These are phyloP conservation scores for Elaeis oleifera DNA, from an alignment of 202 grass and related monocot species.

Conservation along the genomic window DNA sequence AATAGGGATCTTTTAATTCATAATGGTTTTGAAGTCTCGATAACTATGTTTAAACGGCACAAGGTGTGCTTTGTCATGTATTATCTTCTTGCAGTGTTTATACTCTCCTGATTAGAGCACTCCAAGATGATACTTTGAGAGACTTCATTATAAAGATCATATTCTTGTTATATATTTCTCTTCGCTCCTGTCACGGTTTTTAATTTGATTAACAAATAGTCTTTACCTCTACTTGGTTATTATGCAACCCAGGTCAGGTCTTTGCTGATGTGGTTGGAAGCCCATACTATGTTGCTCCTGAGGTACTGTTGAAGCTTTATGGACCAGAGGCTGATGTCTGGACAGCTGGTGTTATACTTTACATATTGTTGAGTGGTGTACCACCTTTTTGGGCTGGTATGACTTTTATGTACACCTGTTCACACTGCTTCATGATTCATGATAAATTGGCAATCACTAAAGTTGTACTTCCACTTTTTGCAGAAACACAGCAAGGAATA, in stretches of 20 bases:
- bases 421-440: neutral
- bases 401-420: neutral
- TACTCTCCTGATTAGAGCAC: too few species aligned
- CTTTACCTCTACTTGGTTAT: too few species aligned
- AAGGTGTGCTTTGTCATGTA: too few species aligned
- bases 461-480: conserved; percentile 13
- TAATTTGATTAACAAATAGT: too few species aligned
- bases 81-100: too few species aligned
- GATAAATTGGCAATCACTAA: conserved; percentile 9
- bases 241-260: conserved; percentile 33
- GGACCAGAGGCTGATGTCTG: conserved; percentile 92
- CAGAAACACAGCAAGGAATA: conserved; percentile 98
- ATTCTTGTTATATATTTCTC: too few species aligned
- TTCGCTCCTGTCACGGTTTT: too few species aligned
- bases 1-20: too few species aligned
- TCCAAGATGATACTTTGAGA: too few species aligned
- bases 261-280: conserved; percentile 86
- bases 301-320: conserved; percentile 64
- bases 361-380: conserved; percentile 88
- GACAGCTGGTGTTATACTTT: conserved; percentile 93
- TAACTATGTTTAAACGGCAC: too few species aligned
- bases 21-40: too few species aligned
- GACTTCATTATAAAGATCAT: too few species aligned
- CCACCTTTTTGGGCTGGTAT: conserved; percentile 86
- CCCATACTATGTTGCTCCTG: conserved; percentile 94